phyloP scores from a whole-genome alignment of 768 basidiomycete species.

The Leccinum ochraceum region DNA sequence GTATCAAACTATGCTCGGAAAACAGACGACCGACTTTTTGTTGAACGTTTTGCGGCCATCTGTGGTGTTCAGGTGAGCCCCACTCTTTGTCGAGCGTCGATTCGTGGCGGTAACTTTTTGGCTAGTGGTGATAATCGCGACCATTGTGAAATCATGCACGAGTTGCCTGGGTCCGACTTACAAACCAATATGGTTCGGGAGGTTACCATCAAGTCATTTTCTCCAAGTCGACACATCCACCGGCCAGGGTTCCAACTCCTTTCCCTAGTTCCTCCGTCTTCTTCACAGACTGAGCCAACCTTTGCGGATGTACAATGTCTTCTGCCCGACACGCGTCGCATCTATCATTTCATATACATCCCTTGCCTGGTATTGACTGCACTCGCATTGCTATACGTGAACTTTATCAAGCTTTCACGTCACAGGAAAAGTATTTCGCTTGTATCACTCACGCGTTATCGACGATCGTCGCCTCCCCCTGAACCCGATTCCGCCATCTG shows the following conservation, averaged over 20 bases:
- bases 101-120: background rate
- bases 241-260: conserved; percentile 86
- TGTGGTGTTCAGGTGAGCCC: conserved; percentile 66
- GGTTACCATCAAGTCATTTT: conserved; percentile 88
- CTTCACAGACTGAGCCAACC: conserved; percentile 38
- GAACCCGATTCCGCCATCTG: conserved; percentile 40
- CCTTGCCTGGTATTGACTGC: conserved; percentile 60
- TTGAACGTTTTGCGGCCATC: conserved; percentile 65
- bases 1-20: conserved; percentile 81
- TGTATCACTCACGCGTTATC: conserved; percentile 35
- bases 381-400: conserved; percentile 46
- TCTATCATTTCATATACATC: conserved; percentile 65
- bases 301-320: conserved; percentile 70
- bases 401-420: conserved; percentile 31
- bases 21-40: conserved; percentile 74
- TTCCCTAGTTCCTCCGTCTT: conserved; percentile 50
- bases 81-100: background rate
- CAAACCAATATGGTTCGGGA: conserved; percentile 52
- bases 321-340: conserved; percentile 69
- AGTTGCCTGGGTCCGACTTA: conserved; percentile 30
- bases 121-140: conserved; percentile 87
- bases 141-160: conserved; percentile 78
- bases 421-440: conserved; percentile 28
- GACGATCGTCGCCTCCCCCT: conserved; percentile 22
- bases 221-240: conserved; percentile 68